phyloP scores from a whole-genome alignment of 140 eudicot genomes.

The Oenanthe javanica region DNA sequence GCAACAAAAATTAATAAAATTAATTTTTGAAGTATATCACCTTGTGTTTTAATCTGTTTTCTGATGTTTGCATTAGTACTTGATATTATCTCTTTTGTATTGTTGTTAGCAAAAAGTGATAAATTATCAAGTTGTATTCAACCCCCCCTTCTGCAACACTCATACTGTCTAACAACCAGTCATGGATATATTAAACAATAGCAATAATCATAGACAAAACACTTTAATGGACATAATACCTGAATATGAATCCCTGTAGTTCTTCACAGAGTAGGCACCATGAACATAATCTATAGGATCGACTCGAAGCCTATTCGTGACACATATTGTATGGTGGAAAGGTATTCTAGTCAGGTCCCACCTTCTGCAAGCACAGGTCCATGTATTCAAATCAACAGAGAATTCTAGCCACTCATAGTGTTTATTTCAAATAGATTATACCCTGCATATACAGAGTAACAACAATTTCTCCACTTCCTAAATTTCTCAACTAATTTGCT shows the following conservation, averaged over 20 bases:
- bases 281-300: neutral
- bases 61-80: too few species aligned
- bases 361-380: neutral
- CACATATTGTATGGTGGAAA: neutral
- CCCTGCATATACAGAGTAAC: neutral
- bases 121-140: too few species aligned
- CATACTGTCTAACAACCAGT: too few species aligned
- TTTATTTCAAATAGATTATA: neutral
- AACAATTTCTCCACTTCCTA: neutral
- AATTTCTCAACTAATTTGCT: too few species aligned
- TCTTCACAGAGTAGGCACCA: neutral
- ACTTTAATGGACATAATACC: neutral
- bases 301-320: neutral
- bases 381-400: accelerated
- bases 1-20: too few species aligned
- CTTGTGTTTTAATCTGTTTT: too few species aligned
- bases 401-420: neutral
- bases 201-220: too few species aligned
- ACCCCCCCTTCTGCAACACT: too few species aligned
- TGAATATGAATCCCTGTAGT: neutral
- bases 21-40: too few species aligned
- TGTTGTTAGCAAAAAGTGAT: too few species aligned
- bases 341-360: neutral
- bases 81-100: too few species aligned
- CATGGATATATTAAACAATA: too few species aligned